These are phyloP conservation scores for Colletotrichum sp. DNA, from an alignment of 2,329 filamentous ascomycete species.

Conservation along the genomic window DNA sequence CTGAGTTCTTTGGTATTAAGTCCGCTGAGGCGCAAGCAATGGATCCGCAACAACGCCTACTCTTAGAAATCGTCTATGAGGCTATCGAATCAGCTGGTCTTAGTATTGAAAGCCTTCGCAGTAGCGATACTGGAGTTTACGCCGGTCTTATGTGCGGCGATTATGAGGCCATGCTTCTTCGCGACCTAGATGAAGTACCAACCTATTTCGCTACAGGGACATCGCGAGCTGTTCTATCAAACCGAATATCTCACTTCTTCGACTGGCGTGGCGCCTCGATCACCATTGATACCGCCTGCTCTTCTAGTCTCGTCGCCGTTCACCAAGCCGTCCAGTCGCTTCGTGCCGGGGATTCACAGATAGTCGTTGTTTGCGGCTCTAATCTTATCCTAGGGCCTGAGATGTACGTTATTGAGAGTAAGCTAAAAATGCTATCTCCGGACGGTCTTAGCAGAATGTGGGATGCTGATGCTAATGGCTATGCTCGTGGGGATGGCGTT, in stretches of 20 bases:
- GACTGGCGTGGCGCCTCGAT: slow-evolving; percentile 42
- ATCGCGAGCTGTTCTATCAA: slow-evolving; percentile 36
- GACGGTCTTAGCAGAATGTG: slow-evolving; percentile 39
- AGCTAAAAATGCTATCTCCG: slow-evolving; percentile 3
- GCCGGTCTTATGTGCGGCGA: neutral
- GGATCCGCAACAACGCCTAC: slow-evolving; percentile 36
- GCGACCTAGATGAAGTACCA: neutral
- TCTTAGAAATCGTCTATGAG: slow-evolving; percentile 40
- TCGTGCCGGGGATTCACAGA: slow-evolving; percentile 30
- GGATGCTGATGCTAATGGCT: slow-evolving; percentile 53
- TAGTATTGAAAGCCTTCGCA: neutral
- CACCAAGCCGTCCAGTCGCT: slow-evolving; percentile 44
- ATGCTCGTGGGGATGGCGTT: slow-evolving; percentile 57
- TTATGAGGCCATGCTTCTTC: neutral
- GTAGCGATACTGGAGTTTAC: neutral
- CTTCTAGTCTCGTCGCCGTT: slow-evolving; percentile 43
- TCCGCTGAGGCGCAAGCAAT: slow-evolving; percentile 31
- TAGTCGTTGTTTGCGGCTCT: slow-evolving; percentile 31
- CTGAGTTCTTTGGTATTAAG: slow-evolving; percentile 32
- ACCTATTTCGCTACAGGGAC: slow-evolving; percentile 26
- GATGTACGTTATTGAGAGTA: slow-evolving; percentile 18
- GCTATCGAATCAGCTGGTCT: slow-evolving; percentile 26
- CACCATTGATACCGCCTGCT: slow-evolving; percentile 51
- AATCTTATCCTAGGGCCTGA: slow-evolving; percentile 24
- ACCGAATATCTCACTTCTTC: slow-evolving; percentile 45